Evolutionary conservation across 352 stramenopile species (phyloP).

Genomic region (Hyphochytrium catenoides): DNA sequence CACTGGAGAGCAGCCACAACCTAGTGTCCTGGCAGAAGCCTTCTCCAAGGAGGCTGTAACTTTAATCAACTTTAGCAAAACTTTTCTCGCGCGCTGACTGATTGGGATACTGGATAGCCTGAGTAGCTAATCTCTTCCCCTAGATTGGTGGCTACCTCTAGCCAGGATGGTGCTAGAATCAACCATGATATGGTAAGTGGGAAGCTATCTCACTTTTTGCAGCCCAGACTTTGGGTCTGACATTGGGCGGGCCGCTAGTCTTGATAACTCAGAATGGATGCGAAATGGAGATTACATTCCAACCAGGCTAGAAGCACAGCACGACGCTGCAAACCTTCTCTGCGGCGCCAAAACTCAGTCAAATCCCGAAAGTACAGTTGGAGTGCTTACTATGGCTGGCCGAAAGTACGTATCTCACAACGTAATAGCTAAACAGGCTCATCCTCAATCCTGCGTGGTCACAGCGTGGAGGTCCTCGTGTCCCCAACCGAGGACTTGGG

Average conservation of each 20-base stretch:
- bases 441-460: neutral
- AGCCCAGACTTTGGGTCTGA: too few relatives aligned
- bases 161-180: constrained; percentile 41
- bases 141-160: constrained; percentile 3
- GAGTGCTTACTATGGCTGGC: constrained; percentile 82
- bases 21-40: too few relatives aligned
- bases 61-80: too few relatives aligned
- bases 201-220: too few relatives aligned
- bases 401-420: constrained; percentile 21
- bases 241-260: too few relatives aligned
- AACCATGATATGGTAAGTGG: too few relatives aligned
- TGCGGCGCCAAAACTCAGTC: constrained; percentile 88
- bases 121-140: too few relatives aligned
- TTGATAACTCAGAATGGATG: constrained; percentile 97
- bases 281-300: constrained; percentile 98
- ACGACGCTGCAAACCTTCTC: constrained; percentile 92
- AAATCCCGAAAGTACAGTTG: constrained; percentile 95
- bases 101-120: too few relatives aligned
- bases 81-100: too few relatives aligned
- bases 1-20: too few relatives aligned
- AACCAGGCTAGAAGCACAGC: constrained; percentile 88
- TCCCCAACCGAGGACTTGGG: constrained; percentile 93
- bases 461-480: constrained; percentile 74
- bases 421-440: neutral
- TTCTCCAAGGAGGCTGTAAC: too few relatives aligned